Percentiles rank a stretch among this genome's conserved stretches.
Evolutionary conservation across 371 early-diverging fungal species (phyloP).

Genomic region (Batrachochytrium dendrobatidis): DNA sequence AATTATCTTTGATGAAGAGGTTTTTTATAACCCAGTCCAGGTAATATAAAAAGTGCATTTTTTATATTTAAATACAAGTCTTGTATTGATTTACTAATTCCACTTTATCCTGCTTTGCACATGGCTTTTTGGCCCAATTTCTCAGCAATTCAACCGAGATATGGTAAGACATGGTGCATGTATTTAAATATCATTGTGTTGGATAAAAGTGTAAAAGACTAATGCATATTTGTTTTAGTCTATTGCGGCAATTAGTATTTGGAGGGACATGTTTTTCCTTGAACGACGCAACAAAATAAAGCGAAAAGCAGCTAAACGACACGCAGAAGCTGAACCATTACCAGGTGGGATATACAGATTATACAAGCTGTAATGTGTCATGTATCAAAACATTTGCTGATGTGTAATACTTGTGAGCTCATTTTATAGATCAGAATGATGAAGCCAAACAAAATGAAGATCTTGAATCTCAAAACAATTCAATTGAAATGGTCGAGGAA

Average conservation of each 20-base stretch:
- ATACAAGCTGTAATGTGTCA: not conserved
- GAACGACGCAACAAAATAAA: constrained; percentile 2
- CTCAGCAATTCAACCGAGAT: constrained; percentile 94
- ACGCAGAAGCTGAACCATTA: not conserved
- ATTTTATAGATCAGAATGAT: not conserved
- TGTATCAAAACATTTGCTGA: not conserved
- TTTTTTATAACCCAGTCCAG: constrained; percentile 97
- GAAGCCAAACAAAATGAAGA: constrained; percentile 4
- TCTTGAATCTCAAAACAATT: not conserved
- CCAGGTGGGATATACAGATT: not conserved
- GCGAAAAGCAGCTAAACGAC: constrained; percentile 7
- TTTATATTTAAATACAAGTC: too few relatives aligned
- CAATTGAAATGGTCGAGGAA: not conserved
- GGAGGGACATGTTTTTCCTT: constrained; percentile 60
- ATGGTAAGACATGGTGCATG: constrained; percentile 40
- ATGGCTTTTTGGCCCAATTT: not conserved
- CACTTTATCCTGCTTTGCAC: not conserved
- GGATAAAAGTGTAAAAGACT: not conserved
- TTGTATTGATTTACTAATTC: not conserved
- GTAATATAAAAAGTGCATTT: too few relatives aligned
- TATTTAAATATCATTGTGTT: not conserved
- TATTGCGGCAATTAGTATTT: constrained; percentile 84
- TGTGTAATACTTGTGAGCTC: not conserved
- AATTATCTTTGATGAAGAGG: constrained; percentile 85
- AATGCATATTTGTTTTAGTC: constrained; percentile 39